Base-by-base conservation (phyloP, 2,329 filamentous ascomycete genomes). In the Fusarium praegraminearum region DNA sequence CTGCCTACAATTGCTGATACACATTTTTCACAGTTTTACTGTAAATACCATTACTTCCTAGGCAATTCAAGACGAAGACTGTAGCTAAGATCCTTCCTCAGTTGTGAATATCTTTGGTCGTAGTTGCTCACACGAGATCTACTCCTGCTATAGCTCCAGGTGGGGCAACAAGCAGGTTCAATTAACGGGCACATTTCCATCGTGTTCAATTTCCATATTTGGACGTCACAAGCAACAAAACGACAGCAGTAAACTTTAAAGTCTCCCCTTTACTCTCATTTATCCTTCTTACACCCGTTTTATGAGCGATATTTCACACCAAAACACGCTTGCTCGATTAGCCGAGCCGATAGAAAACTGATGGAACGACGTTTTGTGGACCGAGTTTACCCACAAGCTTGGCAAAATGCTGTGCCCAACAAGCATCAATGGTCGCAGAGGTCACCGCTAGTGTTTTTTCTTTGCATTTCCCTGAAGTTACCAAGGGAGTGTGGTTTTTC, bases 351-450 rank as follows among this genome's bases (percentile, higher is more conserved):
- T 49, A 33, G 62, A 70, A 70, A 57, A 50, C 56, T 62, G 57
- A 67, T 64, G 64, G 54, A 66, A 69, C 56, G 47, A 55, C 55
- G 44, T 51, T 57, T 53, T 66, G 68, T 71, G 68, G 67, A 64
- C 41, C 67, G n/a, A 32, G 22, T 47, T 46, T 63, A 50, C 63
- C 68, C 67, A 55, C 51, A 57, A 35, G 38, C 67, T 71, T 71
- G 68, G 68, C 68, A 62, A 52, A 57, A 51, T 45, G 41, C 20
- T 43, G 36, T 50, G 38, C 38, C 40, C 44, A 53, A 51, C 52
- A 53, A 51, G n/a, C 38, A 51, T 61, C 46, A 65, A 53, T 59
- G 62, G 62, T n/a, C 46, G 30, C 54, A 60, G 36, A 49, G 24
- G 67, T 51, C 49, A 65, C 68, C 64, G 60, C 61, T 45, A 40